Evolutionary conservation across 140 eudicot genomes (phyloP).

Genomic region (Flaveria floridana): DNA sequence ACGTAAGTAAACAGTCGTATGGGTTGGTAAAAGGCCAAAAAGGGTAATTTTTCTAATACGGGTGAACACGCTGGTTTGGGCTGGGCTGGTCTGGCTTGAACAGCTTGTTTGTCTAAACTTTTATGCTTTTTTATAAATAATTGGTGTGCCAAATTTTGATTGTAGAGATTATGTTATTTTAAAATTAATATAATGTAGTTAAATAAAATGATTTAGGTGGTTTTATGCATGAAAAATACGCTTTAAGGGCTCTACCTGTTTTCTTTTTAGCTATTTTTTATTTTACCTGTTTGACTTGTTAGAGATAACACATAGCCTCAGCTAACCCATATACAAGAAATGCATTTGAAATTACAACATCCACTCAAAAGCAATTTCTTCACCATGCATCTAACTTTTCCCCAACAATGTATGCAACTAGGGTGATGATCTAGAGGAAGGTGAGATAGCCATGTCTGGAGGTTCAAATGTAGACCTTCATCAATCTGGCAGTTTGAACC

Average conservation of each 20-base stretch:
- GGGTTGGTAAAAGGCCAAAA: background rate
- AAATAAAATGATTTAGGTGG: background rate
- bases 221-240: background rate
- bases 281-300: background rate
- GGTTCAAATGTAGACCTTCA: conserved; percentile 73
- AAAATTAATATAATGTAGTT: background rate
- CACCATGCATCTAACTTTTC: conserved; percentile 15
- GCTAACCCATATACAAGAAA: background rate
- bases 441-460: conserved; percentile 82
- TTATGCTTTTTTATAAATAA: background rate
- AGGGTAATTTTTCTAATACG: background rate
- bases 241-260: background rate
- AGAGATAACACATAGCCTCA: background rate
- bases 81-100: background rate
- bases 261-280: background rate
- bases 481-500: conserved; percentile 83
- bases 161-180: background rate
- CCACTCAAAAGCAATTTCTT: background rate
- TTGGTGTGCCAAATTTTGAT: background rate
- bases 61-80: background rate
- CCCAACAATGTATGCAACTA: conserved; percentile 26
- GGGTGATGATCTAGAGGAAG: conserved; percentile 95
- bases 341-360: background rate
- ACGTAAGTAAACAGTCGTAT: background rate
- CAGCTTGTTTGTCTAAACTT: background rate